Base-by-base conservation (phyloP, 2,329 filamentous ascomycete genomes). In the Ceratocystis alfenasii region DNA sequence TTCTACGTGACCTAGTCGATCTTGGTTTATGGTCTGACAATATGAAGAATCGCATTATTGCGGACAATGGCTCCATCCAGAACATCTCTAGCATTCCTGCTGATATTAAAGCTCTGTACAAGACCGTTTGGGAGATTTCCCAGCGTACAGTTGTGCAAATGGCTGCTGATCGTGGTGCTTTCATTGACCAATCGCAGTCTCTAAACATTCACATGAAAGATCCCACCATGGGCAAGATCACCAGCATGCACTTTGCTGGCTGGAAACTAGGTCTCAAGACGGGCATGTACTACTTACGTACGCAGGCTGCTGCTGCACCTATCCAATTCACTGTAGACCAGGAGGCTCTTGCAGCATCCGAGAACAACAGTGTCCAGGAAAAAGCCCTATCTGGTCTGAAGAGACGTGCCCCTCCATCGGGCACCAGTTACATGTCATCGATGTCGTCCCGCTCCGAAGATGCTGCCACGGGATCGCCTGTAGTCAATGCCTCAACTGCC, bases 1-100 rank as follows among this genome's bases (percentile, higher is more conserved):
- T 99, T 69, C 85, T 99, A 68, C 96, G 96, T 82, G 94, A 99
- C 73, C 86, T 99, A 36, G 94, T 99, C 71, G 94, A 99, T 74
- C 89, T 96, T 80, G 94, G 94, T 68, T 83, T 99, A 57, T 99
- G 94, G 94, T 96, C 93, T 61, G 93, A 99, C 78, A 90, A 91
- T 80, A 99, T 99, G 94, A 99, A 99, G 87, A 99, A 99, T 82
- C 91, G 94, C 72, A 99, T 99, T 82, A 99, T 99, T 73, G 88
- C 94, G 67, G 93, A 96, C 69, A 90, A 90, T 71, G 94, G 94
- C 70, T 97, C 93, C 22, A 88, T 99, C 66, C 94, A 97, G 77
- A 93, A 94, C 77, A 93, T 99, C 69, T 89, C 93, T 74, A 97
- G 95, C 78, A 96, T 99, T 69, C 93, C 94, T 15, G 85, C 88